These are phyloP conservation scores for Trebouxia sp. DNA, from an alignment of 139 green algal genomes.

Conservation along the genomic window DNA sequence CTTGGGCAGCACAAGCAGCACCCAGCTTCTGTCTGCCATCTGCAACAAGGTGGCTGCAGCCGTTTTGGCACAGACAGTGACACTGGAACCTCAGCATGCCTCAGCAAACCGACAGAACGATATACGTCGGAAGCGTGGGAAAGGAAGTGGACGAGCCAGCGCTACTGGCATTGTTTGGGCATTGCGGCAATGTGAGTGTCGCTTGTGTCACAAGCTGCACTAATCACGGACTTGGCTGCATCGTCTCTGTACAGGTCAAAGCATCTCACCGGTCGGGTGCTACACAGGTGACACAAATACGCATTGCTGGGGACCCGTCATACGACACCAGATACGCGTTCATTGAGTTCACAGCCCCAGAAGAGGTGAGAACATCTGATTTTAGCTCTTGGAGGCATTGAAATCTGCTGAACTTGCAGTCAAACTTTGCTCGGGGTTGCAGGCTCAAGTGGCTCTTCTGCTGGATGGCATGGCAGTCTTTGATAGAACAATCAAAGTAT, in stretches of 20 bases:
- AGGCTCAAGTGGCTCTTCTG: slow-evolving; percentile 38
- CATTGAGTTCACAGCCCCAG: slow-evolving; percentile 42
- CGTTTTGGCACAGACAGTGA: not conserved
- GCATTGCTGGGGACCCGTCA: slow-evolving; percentile 42
- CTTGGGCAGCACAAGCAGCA: not conserved
- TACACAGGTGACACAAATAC: slow-evolving; percentile 39
- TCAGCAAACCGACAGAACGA: slow-evolving; percentile 38
- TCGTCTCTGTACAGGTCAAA: not conserved
- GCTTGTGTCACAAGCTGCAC: not conserved
- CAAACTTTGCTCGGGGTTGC: not conserved
- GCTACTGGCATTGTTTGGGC: slow-evolving; percentile 36
- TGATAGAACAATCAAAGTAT: slow-evolving; percentile 39
- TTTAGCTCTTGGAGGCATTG: not conserved
- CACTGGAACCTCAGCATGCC: not conserved
- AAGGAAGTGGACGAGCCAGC: slow-evolving; percentile 39
- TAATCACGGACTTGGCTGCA: not conserved
- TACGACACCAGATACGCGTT: slow-evolving; percentile 49
- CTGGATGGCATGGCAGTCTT: slow-evolving; percentile 51
- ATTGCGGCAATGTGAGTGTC: slow-evolving; percentile 39
- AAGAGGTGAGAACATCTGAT: slow-evolving; percentile 38
- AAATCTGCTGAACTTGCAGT: not conserved
- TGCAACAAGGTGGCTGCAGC: not conserved
- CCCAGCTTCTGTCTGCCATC: no score
- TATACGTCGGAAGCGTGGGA: slow-evolving; percentile 43
- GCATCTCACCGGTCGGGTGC: no score